These are phyloP conservation scores for Candida alai DNA, from an alignment of 805 yeast genomes.

Conservation along the genomic window DNA sequence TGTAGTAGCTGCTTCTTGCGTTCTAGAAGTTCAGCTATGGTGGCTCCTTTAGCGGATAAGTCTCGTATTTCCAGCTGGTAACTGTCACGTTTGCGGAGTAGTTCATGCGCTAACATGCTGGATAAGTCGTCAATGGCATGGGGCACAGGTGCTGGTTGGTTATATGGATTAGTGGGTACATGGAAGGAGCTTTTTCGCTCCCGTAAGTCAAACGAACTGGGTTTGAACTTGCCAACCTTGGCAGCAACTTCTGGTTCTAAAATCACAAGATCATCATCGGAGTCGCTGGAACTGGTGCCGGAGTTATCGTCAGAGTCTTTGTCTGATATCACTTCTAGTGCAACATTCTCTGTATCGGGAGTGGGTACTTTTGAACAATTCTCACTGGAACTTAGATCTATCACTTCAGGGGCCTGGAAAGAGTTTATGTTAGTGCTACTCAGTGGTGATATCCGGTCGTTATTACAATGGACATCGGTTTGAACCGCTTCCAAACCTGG, in stretches of 20 bases:
- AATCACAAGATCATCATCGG: conserved; percentile 26
- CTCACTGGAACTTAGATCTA: too few species aligned
- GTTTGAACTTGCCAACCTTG: conserved; percentile 20
- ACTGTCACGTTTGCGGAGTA: neutral
- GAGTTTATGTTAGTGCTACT: too few species aligned
- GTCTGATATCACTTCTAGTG: too few species aligned
- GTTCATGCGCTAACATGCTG: neutral
- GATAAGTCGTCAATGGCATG: conserved; percentile 12
- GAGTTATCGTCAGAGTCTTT: conserved; percentile 1
- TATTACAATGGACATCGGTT: too few species aligned
- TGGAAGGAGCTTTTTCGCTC: neutral
- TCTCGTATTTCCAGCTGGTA: conserved; percentile 1
- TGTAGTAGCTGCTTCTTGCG: neutral
- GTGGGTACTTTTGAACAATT: too few species aligned
- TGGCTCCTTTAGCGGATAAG: neutral
- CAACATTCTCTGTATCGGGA: too few species aligned
- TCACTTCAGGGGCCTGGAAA: too few species aligned
- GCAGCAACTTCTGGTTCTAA: conserved; percentile 28
- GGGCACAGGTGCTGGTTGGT: conserved; percentile 28
- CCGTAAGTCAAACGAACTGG: conserved; percentile 16
- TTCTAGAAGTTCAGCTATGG: neutral
- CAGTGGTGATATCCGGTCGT: too few species aligned
- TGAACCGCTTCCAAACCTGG: too few species aligned
- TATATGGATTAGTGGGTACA: conserved; percentile 7
- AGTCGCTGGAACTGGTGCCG: conserved; percentile 4